A percentile compares a stretch with the other conserved stretches of the same genome.
phyloP scores from a whole-genome alignment of 2,329 filamentous ascomycete genomes.

The Monilinia fructigena region DNA sequence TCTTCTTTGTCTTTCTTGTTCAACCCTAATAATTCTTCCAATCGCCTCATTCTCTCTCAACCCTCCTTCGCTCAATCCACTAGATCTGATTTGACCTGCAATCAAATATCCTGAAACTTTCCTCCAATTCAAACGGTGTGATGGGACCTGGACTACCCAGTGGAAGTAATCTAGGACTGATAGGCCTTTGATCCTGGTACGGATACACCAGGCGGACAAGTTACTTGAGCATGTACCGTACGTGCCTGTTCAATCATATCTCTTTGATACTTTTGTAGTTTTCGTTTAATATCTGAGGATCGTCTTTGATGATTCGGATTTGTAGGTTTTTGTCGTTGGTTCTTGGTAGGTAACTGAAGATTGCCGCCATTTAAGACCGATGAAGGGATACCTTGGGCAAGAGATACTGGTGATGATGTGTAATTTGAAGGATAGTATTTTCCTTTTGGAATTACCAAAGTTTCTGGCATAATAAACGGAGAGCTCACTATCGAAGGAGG shows the following conservation, averaged over 20 bases:
- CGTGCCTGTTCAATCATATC: constrained; percentile 60
- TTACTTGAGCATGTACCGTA: constrained; percentile 41
- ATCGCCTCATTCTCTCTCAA: constrained; percentile 21
- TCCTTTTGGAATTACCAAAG: constrained; percentile 50
- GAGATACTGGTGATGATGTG: constrained; percentile 40
- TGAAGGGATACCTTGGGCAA: constrained; percentile 29
- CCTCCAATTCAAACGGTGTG: constrained; percentile 59
- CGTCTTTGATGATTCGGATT: constrained; percentile 43
- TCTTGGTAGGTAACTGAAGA: constrained; percentile 36
- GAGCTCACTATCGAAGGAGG: constrained; percentile 22
- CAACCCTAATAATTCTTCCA: constrained; percentile 18
- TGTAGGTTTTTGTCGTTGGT: constrained; percentile 35
- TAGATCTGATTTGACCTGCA: constrained; percentile 27
- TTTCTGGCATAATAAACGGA: constrained; percentile 25
- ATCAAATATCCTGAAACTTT: constrained; percentile 35
- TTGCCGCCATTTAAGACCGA: constrained; percentile 32
- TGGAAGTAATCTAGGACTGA: constrained; percentile 51
- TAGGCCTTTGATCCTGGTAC: constrained; percentile 44
- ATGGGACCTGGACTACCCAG: constrained; percentile 60
- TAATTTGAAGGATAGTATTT: constrained; percentile 66
- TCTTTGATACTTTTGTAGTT: constrained; percentile 57
- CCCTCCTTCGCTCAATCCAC: constrained; percentile 12
- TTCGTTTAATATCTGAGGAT: constrained; percentile 51
- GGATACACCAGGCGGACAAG: constrained; percentile 38
- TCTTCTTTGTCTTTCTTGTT: constrained; percentile 21